A percentile compares a stretch with the other conserved stretches of the same genome.
phyloP scores from a whole-genome alignment of 2,329 filamentous ascomycete species.

The Microascus cirrosus region DNA sequence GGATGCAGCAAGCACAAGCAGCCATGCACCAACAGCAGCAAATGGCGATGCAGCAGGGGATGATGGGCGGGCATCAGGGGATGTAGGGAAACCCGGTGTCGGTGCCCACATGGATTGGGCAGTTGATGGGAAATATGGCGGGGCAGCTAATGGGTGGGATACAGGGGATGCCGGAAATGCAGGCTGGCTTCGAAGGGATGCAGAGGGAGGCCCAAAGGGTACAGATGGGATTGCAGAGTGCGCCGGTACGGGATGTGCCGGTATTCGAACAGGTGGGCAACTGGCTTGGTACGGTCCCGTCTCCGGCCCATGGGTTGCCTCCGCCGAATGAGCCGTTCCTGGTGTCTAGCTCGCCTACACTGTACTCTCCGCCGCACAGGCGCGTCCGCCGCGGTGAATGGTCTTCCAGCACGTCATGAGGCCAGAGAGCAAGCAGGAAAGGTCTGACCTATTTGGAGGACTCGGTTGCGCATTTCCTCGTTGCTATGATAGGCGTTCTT shows the following conservation, averaged over 20 bases:
- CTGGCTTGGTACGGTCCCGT: no score
- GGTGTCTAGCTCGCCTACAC: no score
- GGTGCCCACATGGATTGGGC: background rate
- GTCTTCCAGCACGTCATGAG: background rate
- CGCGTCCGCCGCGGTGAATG: background rate
- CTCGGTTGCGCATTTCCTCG: background rate
- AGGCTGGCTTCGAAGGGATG: no score
- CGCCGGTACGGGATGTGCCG: no score
- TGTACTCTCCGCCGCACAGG: no score
- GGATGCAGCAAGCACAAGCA: conserved; percentile 23
- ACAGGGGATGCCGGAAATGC: no score
- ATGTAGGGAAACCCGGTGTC: conserved; percentile 21
- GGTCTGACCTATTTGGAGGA: background rate
- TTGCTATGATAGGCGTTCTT: background rate
- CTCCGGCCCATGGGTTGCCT: no score
- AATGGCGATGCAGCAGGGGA: conserved; percentile 25
- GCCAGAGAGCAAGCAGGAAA: background rate
- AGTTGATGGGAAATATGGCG: background rate
- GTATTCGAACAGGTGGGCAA: no score
- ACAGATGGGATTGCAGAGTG: no score
- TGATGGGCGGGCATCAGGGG: conserved; percentile 43
- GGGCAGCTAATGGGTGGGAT: no score
- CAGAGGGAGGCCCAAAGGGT: no score
- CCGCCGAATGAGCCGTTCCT: no score
- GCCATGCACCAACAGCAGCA: conserved; percentile 24